These are phyloP conservation scores for Penicillium aurantiogriseum DNA, from an alignment of 2,329 filamentous ascomycete genomes.

Conservation along the genomic window DNA sequence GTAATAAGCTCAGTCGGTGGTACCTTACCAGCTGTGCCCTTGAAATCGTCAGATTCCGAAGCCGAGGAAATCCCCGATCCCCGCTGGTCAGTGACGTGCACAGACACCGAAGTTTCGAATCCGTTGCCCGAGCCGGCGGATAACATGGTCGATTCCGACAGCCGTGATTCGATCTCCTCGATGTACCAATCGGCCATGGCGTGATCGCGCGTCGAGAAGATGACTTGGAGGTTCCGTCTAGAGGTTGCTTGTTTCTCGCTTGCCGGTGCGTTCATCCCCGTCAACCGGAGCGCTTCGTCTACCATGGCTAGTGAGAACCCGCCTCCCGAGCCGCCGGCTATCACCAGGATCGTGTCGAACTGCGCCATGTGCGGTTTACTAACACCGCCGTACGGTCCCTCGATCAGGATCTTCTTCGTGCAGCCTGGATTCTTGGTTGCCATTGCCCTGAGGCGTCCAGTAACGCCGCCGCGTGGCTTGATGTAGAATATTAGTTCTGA, in stretches of 20 bases:
- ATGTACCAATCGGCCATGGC: conserved; percentile 27
- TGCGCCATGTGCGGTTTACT: conserved; percentile 39
- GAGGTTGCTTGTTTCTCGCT: neutral
- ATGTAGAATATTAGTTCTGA: conserved; percentile 55
- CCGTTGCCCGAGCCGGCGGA: conserved; percentile 8
- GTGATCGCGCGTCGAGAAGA: conserved; percentile 23
- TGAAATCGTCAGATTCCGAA: conserved; percentile 9
- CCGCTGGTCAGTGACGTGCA: conserved; percentile 22
- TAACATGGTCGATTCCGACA: conserved; percentile 20
- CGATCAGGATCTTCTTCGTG: conserved; percentile 50
- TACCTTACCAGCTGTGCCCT: conserved; percentile 6
- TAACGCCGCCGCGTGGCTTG: conserved; percentile 51
- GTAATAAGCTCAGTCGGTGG: conserved; percentile 16
- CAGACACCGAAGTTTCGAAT: conserved; percentile 23
- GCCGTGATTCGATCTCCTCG: conserved; percentile 20
- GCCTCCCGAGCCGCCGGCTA: conserved; percentile 58
- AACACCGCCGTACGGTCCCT: conserved; percentile 58
- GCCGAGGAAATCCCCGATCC: conserved; percentile 9
- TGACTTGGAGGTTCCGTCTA: conserved; percentile 19
- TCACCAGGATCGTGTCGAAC: conserved; percentile 48
- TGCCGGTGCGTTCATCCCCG: neutral
- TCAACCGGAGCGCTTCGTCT: conserved; percentile 39
- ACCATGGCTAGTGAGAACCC: conserved; percentile 54
- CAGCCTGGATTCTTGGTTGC: conserved; percentile 39
- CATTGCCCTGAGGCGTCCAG: conserved; percentile 44